Evolutionary conservation across 805 yeast species (phyloP), one percentile per base, ranked within the genome.

Genomic region (Isabelozyma heimii): DNA sequence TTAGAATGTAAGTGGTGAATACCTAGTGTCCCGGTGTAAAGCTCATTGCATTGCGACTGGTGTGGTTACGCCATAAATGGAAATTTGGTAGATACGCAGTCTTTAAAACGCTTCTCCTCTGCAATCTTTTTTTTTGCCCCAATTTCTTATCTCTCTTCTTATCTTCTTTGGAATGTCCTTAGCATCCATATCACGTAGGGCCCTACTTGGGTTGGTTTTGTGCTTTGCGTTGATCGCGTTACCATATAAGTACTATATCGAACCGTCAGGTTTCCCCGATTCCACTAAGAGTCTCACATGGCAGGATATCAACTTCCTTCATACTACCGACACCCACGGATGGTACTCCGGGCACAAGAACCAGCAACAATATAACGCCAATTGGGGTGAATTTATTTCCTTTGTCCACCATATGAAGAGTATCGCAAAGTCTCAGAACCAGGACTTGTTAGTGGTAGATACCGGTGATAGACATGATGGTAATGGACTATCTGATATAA

Each of bases 391-490:
- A 60, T 89, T 87, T 51, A 61, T 87, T 3, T 83, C 91, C 0
- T 91, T 92, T 61, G 70, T 82, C 0, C 53, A 65, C 4, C 81
- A 80, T 47, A 63, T 91, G 57, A 70, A 73, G 33, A 52, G 59
- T 0, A 56, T 60, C 15, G 84, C 89, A 0, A 72, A 67, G 20
- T 50, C 42, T 0, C 63, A 72, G 9, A 76, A 75, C 1, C 81
- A 75, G 15, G 98, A 92, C 60, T 62, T 91, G 15, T 57, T 92
- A 3, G 59, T 91, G 4, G 76, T 92, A 2, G 98, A 92, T 61
- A 83, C 95, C 0, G 98, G 98, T 4, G 98, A 92, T 66, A 83
- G 89, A 52, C 96, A 89, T 58, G 98, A 92, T 65, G 98, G 98
- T 0, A 91, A 90, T 62, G 98, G 98, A 0, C 68, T 91, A 10